Evolutionary conservation across 2,329 filamentous ascomycete species (phyloP).

Genomic region (Phyllachora maydis): DNA sequence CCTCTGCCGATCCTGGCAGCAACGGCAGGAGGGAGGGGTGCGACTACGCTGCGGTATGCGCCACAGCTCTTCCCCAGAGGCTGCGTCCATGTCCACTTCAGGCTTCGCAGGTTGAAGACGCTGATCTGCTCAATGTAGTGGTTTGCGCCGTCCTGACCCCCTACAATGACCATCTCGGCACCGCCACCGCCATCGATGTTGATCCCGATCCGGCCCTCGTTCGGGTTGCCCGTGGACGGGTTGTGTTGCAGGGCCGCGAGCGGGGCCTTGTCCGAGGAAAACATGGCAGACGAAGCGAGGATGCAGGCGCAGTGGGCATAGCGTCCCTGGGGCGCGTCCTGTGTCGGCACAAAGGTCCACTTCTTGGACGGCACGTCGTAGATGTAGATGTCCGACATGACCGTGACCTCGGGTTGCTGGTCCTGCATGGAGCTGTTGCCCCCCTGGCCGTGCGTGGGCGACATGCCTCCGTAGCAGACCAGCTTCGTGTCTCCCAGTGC

Average conservation of each 20-base stretch:
- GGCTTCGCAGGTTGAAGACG: constrained; percentile 84
- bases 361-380: constrained; percentile 67
- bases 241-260: constrained; percentile 81
- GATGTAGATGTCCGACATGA: constrained; percentile 96
- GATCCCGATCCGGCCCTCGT: constrained; percentile 74
- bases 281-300: constrained; percentile 68
- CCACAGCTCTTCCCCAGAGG: constrained; percentile 80
- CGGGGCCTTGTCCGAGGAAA: constrained; percentile 67
- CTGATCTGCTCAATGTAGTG: constrained; percentile 98
- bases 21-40: constrained; percentile 51
- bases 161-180: constrained; percentile 92
- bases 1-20: constrained; percentile 45
- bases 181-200: constrained; percentile 80
- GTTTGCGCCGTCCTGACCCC: constrained; percentile 91
- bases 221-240: constrained; percentile 59
- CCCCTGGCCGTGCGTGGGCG: constrained; percentile 41
- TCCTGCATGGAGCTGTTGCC: constrained; percentile 28
- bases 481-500: constrained; percentile 84
- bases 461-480: constrained; percentile 98
- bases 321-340: constrained; percentile 73
- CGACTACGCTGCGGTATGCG: constrained; percentile 87
- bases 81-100: constrained; percentile 89
- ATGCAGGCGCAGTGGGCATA: constrained; percentile 96
- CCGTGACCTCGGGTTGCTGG: constrained; percentile 67
- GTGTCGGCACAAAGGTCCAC: constrained; percentile 70